Base-by-base conservation (phyloP, 331 rosid genomes). In the Erythrophleum ivorense region DNA sequence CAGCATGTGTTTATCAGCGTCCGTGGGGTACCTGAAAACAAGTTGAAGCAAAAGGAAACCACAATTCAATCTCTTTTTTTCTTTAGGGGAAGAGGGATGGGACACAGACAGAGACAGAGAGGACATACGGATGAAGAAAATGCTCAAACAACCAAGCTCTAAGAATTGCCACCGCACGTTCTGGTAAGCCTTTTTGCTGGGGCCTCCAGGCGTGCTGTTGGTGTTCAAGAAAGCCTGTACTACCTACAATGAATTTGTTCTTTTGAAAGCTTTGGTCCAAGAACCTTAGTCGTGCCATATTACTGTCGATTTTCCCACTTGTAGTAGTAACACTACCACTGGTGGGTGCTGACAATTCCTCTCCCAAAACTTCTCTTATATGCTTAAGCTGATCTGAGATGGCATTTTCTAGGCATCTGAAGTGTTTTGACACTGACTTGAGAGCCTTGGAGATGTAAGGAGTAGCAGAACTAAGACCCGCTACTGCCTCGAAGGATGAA, bases 61-160 rank as follows among this genome's bases (percentile, higher is more conserved):
- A 54, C 19, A 77, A 19, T 40, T 57, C 74, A 76, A 76, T 68
- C 38, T 21, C 58, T 41, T 53, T 43, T 36, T 29, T 34, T 6
- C 50, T 59, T 45, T 21, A 11, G 64, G 29, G 16, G 50, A 69
- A 69, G 18, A 49, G 12, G 57, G n/a, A 38, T 68, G 75, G 68
- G 65, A 69, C 55, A 45, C 59, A 57, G 5, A 55, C 34, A 41
- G 1, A 74, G 59, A 81, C 13, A 29, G 18, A 81, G 13, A 79
- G 70, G 45, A 59, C 75, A 31, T 92, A 95, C 99, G 99, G 99
- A 79, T 95, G 99, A 89, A 95, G 99, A 87, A 95, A 95, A 88
- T 95, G 99, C 78, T 93, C 99, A 52, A 95, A 95, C 41, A 95
- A 88, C 99, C 99, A 95, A 73, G 99, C 94, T 83, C 90, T 81